Base-by-base conservation (phyloP, 768 basidiomycete species). In the Inosperma sp. region DNA sequence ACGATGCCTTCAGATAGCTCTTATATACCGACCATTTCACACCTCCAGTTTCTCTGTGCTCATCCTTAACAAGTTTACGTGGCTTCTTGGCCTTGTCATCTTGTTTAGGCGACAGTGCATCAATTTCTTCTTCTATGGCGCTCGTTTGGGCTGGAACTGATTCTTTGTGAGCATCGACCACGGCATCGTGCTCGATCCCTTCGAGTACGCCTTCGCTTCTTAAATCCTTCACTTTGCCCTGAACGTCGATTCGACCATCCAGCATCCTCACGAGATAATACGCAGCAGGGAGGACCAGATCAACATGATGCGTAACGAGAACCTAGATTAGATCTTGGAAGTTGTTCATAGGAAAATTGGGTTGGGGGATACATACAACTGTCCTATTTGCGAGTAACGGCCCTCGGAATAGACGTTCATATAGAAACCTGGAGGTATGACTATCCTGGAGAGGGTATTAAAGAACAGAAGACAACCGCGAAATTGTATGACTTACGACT, bases 251-350 rank as follows among this genome's bases (percentile, higher is more conserved):
- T 12, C 88, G 80, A 2, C 89, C 90, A 60, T 91, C 88, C 2
- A 88, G 73, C 78, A 92, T 84, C 22, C 87, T 80, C 6, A 91
- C 75, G 3, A 92, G 68, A 58, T 89, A 89, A 57, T 83, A 61
- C 0, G 86, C 79, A 0, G 81, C 83, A 0, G 88, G 84, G 6
- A 90, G 77, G 14, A 92, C 83, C 1, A 93, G 77, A 43, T 91
- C 86, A 22, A 92, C 83, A 59, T 92, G 89, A 54, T 93, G 90
- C 0, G 88, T 89, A 29, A 93, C 88, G 4, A 86, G 72, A 33
- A 85, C 69, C 83, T 83, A 52, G 14, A 29, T 22, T 21, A 29
- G 16, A 41, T 16, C n/a, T 7, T 23, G 16, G 6, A 19, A 13
- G 17, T 23, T 23, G n/a, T 25, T 10, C 4, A 12, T 9, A 16